Evolutionary conservation across 2,329 filamentous ascomycete species (phyloP), one percentile per base, ranked within the genome.

Genomic region (Huntiella decipiens): DNA sequence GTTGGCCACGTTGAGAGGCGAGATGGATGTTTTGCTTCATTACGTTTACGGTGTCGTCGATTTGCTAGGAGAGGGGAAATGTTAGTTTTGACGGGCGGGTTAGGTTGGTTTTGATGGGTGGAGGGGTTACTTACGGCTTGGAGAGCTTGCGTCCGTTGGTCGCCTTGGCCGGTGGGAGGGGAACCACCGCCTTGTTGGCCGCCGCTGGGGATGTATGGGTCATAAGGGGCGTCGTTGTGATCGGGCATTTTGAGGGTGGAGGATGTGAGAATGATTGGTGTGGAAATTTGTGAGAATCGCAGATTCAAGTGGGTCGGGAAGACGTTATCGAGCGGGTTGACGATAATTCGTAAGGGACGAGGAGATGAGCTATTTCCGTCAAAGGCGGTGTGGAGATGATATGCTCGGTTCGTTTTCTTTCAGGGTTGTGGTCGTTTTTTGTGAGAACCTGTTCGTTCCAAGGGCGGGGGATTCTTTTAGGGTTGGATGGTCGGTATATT

Each of bases 21-120:
- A 91, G 92, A 70, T 87, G 86, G 71, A 98, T 92, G 68, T 98
- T 98, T 63, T 94, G 80, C 58, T 82, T 78, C 88, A 98, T 95
- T 54, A 91, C 83, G 59, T 80, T 80, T 57, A 95, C 85, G 44
- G 88, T 94, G 59, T 87, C 83, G 63, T 96, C 82, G 64, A 98
- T 94, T 92, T 96, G 82, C 91, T 98, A 4, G 38, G 61, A 22
- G 35, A 34, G 4, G 11, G 16, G 16, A 17, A 4, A 17, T 17
- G 17, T 17, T 17, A 17, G 17, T 17, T 17, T 17, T 17, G 17
- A 17, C 1, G 17, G 17, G 17, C 17, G 17, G 3, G 17, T 4
- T 22, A 22, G 19, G 5, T 6, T 8, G 15, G 37, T 38, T 38
- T 10, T 16, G 36, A 38, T 38, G 37, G 36, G 36, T 2, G 15